Conservation (phyloP, 768 basidiomycete genomes). For the Amanita subjunquillea region DNA sequence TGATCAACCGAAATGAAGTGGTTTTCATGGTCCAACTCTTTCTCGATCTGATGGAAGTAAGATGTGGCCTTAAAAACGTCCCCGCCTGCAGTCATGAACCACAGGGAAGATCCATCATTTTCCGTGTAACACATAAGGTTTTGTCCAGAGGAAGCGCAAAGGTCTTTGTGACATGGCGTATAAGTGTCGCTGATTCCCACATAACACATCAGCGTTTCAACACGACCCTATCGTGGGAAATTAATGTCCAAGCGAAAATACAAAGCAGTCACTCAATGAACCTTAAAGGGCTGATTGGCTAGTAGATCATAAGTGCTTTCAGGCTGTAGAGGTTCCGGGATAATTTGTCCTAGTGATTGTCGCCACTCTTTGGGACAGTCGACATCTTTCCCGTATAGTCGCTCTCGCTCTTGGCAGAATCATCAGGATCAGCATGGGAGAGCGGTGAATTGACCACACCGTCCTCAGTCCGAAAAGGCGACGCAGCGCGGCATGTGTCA, state of each 20-base stretch:
- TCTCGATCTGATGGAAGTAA: slow-evolving; percentile 47
- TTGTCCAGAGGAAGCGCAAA: slow-evolving; percentile 76
- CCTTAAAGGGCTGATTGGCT: slow-evolving; percentile 33
- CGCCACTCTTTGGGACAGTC: slow-evolving; percentile 60
- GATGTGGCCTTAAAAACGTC: slow-evolving; percentile 41
- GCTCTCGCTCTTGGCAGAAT: slow-evolving; percentile 34
- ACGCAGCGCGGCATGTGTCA: slow-evolving; percentile 23
- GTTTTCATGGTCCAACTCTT: slow-evolving; percentile 67
- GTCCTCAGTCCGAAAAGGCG: slow-evolving; percentile 23
- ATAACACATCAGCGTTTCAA: slow-evolving; percentile 83
- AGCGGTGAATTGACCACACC: slow-evolving; percentile 20
- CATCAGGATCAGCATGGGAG: background rate
- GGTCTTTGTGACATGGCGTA: slow-evolving; percentile 79
- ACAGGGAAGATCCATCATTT: slow-evolving; percentile 60
- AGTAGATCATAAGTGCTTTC: slow-evolving; percentile 47
- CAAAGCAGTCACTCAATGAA: slow-evolving; percentile 18
- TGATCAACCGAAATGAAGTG: slow-evolving; percentile 55
- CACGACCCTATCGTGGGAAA: slow-evolving; percentile 30
- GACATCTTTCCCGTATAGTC: slow-evolving; percentile 72
- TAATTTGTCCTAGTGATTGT: slow-evolving; percentile 40
- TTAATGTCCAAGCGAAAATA: background rate
- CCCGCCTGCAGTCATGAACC: slow-evolving; percentile 75
- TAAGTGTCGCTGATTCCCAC: slow-evolving; percentile 75
- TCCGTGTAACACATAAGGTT: slow-evolving; percentile 84
- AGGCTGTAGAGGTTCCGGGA: slow-evolving; percentile 48